These are phyloP conservation scores for Yamadazyma spencermartinsiae DNA, from an alignment of 1,139 yeast genomes.

Conservation along the genomic window DNA sequence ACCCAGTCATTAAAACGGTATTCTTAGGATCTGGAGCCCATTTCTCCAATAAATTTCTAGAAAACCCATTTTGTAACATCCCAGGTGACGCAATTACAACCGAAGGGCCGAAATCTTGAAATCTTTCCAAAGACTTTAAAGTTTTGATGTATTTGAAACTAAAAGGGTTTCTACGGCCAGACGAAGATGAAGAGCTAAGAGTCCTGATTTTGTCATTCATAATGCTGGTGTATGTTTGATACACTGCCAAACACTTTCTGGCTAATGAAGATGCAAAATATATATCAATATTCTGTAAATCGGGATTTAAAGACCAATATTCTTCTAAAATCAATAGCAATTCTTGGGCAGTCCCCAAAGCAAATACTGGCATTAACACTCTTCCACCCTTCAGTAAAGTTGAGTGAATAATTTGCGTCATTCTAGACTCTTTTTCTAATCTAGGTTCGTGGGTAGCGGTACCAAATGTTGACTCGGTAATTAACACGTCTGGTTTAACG, in stretches of 20 bases:
- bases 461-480: constrained; percentile 95
- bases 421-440: constrained; percentile 74
- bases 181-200: constrained; percentile 61
- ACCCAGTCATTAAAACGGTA: constrained; percentile 87
- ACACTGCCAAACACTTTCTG: constrained; percentile 94
- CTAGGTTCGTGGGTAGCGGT: constrained; percentile 97
- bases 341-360: constrained; percentile 96
- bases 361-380: constrained; percentile 90
- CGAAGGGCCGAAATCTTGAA: constrained; percentile 93
- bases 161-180: constrained; percentile 67
- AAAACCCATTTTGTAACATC: constrained; percentile 94
- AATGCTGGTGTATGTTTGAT: constrained; percentile 93
- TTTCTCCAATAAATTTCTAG: constrained; percentile 84
- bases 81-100: constrained; percentile 98
- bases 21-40: constrained; percentile 98
- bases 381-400: constrained; percentile 89
- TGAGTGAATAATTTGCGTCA: constrained; percentile 80
- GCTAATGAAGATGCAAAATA: constrained; percentile 94
- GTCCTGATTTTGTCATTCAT: constrained; percentile 91
- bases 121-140: constrained; percentile 74
- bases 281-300: constrained; percentile 77
- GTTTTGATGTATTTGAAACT: constrained; percentile 84
- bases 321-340: constrained; percentile 85
- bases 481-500: constrained; percentile 80
- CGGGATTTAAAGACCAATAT: constrained; percentile 86